A percentile compares a stretch with the other conserved stretches of the same genome.
Evolutionary conservation across 352 stramenopile genomes (phyloP).

Genomic region (Albugo laibachii): DNA sequence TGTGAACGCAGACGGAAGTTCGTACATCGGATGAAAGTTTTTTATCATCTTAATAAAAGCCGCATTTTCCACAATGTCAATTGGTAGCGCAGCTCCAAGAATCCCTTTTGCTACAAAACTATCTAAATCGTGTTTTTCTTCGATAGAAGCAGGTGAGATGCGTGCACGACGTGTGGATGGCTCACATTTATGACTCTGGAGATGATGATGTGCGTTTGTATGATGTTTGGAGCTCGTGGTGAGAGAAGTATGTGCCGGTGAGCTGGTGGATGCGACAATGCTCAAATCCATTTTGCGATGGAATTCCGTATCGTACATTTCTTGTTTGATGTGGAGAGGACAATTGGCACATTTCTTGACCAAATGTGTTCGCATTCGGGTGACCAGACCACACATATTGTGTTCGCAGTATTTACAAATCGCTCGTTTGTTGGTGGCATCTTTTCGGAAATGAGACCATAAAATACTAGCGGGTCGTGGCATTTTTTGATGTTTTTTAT

Average conservation of each 20-base stretch:
- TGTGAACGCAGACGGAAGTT: slow-evolving; percentile 22
- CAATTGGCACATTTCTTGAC: slow-evolving; percentile 32
- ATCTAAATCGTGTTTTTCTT: slow-evolving; percentile 34
- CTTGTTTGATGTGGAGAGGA: slow-evolving; percentile 19
- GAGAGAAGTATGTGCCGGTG: not conserved
- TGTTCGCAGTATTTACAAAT: slow-evolving; percentile 58
- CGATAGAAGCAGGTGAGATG: slow-evolving; percentile 5
- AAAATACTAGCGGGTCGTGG: slow-evolving; percentile 27
- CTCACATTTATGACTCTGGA: slow-evolving; percentile 12
- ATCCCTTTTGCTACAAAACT: slow-evolving; percentile 34
- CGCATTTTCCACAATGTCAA: slow-evolving; percentile 32
- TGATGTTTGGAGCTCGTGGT: not conserved
- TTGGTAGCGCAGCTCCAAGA: slow-evolving; percentile 23
- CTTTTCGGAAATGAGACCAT: slow-evolving; percentile 41
- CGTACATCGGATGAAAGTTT: slow-evolving; percentile 26
- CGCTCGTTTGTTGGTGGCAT: slow-evolving; percentile 32
- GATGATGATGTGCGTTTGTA: not conserved
- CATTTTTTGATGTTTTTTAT: slow-evolving; percentile 93
- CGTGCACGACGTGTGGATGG: slow-evolving; percentile 4
- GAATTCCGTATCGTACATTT: slow-evolving; percentile 24
- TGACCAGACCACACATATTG: slow-evolving; percentile 53
- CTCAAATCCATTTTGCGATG: slow-evolving; percentile 16
- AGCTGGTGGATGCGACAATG: slow-evolving; percentile 2
- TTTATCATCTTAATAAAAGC: slow-evolving; percentile 45
- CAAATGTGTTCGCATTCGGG: slow-evolving; percentile 42